Conservation (phyloP, 129 eudicot species). For the Artemisia tridentata region DNA sequence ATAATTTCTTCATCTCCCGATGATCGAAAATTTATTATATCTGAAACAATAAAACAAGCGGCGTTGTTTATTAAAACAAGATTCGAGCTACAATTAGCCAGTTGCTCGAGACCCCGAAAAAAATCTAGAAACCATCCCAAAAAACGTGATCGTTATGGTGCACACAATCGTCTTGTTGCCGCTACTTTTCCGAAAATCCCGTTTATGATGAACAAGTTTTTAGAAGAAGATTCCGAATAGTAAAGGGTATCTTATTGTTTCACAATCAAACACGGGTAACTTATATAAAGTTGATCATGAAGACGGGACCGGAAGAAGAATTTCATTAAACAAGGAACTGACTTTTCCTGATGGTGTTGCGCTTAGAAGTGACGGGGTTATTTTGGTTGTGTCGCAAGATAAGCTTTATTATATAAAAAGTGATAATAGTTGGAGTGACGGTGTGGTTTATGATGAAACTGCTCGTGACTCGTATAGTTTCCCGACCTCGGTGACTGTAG, state of each 20-base stretch:
- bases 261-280: constrained; percentile 72
- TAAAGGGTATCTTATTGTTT: constrained; percentile 61
- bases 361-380: constrained; percentile 73
- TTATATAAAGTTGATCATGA: constrained; percentile 58
- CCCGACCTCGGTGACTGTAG: constrained; percentile 66
- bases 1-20: too few relatives aligned
- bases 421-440: constrained; percentile 71
- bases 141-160: too few relatives aligned
- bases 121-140: too few relatives aligned
- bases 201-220: too few relatives aligned
- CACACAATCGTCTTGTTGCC: too few relatives aligned
- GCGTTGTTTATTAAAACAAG: too few relatives aligned
- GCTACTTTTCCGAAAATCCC: too few relatives aligned
- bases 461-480: constrained; percentile 60
- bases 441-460: constrained; percentile 77
- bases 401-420: constrained; percentile 65
- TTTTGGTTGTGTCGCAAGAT: constrained; percentile 64
- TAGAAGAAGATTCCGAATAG: too few relatives aligned
- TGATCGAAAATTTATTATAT: too few relatives aligned
- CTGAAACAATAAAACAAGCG: too few relatives aligned
- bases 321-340: constrained; percentile 49
- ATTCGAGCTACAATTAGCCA: too few relatives aligned
- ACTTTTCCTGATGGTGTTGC: constrained; percentile 68
- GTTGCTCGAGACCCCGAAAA: too few relatives aligned
- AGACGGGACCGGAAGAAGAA: constrained; percentile 54